phyloP scores from a whole-genome alignment of 2,329 filamentous ascomycete genomes.

The Trichoderma sp. region DNA sequence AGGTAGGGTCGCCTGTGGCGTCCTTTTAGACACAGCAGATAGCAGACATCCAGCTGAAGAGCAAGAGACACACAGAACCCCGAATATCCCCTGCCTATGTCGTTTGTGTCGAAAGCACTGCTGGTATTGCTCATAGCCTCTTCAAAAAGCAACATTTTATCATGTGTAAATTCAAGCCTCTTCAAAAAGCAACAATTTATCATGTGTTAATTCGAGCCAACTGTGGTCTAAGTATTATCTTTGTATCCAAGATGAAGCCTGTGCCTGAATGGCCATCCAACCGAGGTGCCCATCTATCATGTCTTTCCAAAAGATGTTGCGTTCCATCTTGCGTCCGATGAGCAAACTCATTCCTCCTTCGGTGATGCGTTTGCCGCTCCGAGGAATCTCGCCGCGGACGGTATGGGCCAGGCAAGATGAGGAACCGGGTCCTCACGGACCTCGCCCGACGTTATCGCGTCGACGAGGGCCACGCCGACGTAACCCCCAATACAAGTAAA shows the following conservation, averaged over 20 bases:
- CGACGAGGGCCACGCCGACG: conserved; percentile 43
- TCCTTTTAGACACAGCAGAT: background rate
- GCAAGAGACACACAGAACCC: no score
- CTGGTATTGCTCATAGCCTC: no score
- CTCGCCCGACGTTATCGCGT: conserved; percentile 42
- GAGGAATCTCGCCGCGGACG: conserved; percentile 30
- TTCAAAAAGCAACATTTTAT: no score
- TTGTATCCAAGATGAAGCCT: background rate
- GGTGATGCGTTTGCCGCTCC: background rate
- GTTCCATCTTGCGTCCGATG: background rate
- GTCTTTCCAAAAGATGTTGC: background rate
- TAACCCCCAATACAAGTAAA: conserved; percentile 48
- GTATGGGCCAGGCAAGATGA: conserved; percentile 43
- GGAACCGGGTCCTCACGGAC: conserved; percentile 37
- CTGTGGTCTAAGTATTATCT: no score
- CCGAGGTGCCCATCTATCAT: background rate
- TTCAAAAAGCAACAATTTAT: no score
- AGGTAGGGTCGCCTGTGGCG: background rate
- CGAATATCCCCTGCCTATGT: no score
- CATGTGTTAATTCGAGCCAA: no score
- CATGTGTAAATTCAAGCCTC: no score
- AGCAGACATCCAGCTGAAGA: no score
- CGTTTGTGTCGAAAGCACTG: no score
- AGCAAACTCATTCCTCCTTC: background rate
- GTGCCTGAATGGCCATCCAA: background rate